Evolutionary conservation across 345 rosid genomes (phyloP).

Genomic region (Eucalyptus polybractea): DNA sequence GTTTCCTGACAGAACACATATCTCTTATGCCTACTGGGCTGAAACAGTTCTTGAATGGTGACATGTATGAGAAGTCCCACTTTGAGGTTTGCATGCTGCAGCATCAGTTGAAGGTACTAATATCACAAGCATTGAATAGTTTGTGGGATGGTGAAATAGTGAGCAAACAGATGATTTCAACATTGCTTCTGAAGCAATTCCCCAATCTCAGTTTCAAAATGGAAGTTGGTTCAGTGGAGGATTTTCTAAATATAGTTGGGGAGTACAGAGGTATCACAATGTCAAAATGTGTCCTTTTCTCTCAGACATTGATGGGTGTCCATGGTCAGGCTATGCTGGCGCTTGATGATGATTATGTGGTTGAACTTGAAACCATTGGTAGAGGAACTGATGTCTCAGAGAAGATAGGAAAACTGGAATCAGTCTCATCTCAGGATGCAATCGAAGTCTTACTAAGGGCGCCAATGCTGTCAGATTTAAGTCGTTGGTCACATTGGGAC

Average conservation of each 20-base stretch:
- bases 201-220: constrained; percentile 45
- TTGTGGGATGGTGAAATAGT: constrained; percentile 30
- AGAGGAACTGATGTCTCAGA: no score
- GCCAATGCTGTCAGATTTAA: no score
- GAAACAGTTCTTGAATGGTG: constrained; percentile 33
- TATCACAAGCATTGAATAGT: constrained; percentile 63
- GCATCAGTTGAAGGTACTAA: constrained; percentile 36
- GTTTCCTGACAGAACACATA: constrained; percentile 44
- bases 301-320: constrained; percentile 46
- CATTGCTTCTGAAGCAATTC: constrained; percentile 55
- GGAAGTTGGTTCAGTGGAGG: constrained; percentile 37
- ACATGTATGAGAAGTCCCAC: constrained; percentile 25
- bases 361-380: no score
- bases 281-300: constrained; percentile 57
- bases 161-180: constrained; percentile 39
- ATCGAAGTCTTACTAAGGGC: no score
- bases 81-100: constrained; percentile 48
- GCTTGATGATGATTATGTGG: no score
- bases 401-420: no score
- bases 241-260: constrained; percentile 24
- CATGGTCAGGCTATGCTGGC: constrained; percentile 3
- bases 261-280: constrained; percentile 19
- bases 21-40: constrained; percentile 46
- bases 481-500: no score
- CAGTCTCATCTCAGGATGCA: no score